Base-by-base conservation (phyloP, 2,329 filamentous ascomycete species). In the Aspergillus cejpii region DNA sequence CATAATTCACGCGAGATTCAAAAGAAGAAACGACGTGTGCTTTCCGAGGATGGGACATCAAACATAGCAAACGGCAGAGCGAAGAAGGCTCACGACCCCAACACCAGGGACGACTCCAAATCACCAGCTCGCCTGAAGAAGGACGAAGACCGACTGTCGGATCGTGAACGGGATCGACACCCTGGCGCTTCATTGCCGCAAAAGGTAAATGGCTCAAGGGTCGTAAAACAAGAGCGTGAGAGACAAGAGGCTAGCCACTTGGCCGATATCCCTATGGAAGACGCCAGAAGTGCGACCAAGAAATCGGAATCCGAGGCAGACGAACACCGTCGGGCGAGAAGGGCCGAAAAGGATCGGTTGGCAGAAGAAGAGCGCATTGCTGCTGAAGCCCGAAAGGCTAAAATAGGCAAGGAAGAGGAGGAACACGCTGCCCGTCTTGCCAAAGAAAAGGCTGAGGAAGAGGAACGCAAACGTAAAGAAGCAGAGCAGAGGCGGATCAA, bases 11-110 rank as follows among this genome's bases (percentile, higher is more conserved):
- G 58, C 21, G 64, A 66, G 14, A 40, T 54, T n/a, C 62, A 65
- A 11, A 70, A 68, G 54, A 73, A 73, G 56, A 68, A 68, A 47
- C 59, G 68, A 39, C 68, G 67, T 6, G 60, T 72, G 28, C 53
- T 65, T 10, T 59, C 65, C 2, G 70, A 72, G 33, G 70, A 68
- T 36, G 67, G 57, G 24, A 34, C 53, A 11, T 53, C 60, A 4
- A 64, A 58, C 26, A 41, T 57, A 29, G 44, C 59, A 11, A 67
- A 68, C 39, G 63, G 62, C 15, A 42, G 41, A 10, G 39, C 52
- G 50, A 63, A 59, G 58, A 62, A 60, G 51, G 53, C 37, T 52
- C 38, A 51, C 31, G 51, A 56, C 27, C 44, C 51, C 19, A 38
- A 47, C 23, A 33, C n/a, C 6, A 53, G 51, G 29, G 53, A 47